phyloP scores from a whole-genome alignment of 257 asterid species.

The Solanum megistacrolobum region DNA sequence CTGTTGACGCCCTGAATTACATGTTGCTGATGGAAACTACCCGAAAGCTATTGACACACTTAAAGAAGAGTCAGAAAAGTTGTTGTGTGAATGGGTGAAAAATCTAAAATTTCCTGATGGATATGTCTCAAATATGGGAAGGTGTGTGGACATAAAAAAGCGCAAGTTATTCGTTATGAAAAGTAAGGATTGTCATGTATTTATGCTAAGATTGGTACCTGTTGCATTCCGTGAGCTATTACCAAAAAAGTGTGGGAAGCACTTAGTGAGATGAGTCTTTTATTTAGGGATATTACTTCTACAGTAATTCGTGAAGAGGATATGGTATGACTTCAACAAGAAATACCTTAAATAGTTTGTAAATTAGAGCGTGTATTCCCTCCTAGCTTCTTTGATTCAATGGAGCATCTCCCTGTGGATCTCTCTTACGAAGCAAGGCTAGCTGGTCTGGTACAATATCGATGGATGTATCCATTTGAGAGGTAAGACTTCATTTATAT shows the following conservation, averaged over 20 bases:
- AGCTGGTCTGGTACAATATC: neutral
- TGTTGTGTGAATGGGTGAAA: neutral
- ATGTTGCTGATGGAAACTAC: neutral
- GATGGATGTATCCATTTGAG: neutral
- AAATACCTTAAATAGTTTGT: neutral
- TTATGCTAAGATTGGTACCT: neutral
- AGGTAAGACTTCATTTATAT: neutral
- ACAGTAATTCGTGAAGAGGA: neutral
- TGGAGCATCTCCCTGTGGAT: neutral
- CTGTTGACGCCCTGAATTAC: neutral
- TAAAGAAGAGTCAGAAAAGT: neutral
- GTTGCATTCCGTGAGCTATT: neutral
- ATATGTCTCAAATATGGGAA: neutral
- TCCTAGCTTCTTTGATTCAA: neutral
- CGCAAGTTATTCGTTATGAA: neutral
- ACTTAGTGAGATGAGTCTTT: too few species aligned
- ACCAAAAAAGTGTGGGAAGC: neutral
- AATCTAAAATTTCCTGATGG: neutral
- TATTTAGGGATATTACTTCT: neutral
- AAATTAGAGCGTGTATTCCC: neutral
- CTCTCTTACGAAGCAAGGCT: neutral
- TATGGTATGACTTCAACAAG: neutral
- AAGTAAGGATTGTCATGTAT: neutral
- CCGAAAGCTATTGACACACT: neutral
- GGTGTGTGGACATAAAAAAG: too few species aligned